Conservation (phyloP, 140 eudicot species). For the Cichorium intybus region DNA sequence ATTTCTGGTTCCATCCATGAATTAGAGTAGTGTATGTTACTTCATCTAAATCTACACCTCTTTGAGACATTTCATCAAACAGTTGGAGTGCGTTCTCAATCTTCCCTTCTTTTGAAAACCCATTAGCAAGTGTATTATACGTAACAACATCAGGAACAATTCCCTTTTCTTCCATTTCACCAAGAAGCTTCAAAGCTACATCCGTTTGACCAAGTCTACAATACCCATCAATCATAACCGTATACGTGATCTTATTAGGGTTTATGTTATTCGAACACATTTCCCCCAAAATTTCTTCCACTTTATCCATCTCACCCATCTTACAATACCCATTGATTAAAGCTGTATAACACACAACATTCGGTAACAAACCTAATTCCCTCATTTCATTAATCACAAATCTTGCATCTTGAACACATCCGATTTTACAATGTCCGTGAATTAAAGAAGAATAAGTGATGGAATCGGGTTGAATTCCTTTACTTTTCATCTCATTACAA, state of each 20-base stretch:
- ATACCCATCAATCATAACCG: slow-evolving; percentile 65
- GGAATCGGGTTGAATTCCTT: slow-evolving; percentile 43
- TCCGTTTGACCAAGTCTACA: slow-evolving; percentile 51
- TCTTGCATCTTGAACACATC: slow-evolving; percentile 53
- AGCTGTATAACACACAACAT: slow-evolving; percentile 76
- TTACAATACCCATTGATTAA: slow-evolving; percentile 71
- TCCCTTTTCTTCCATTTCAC: slow-evolving; percentile 67
- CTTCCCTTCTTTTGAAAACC: slow-evolving; percentile 60
- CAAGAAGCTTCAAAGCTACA: slow-evolving; percentile 51
- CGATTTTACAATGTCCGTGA: slow-evolving; percentile 49
- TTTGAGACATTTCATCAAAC: slow-evolving; percentile 47
- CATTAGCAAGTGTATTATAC: slow-evolving; percentile 53
- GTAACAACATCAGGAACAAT: slow-evolving; percentile 77
- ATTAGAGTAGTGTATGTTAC: slow-evolving; percentile 60
- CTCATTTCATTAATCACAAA: slow-evolving; percentile 50
- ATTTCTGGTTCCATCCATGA: slow-evolving; percentile 39
- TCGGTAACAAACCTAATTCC: slow-evolving; percentile 53
- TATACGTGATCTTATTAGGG: slow-evolving; percentile 76
- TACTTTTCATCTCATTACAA: slow-evolving; percentile 59
- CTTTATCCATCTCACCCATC: slow-evolving; percentile 74
- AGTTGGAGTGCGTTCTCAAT: slow-evolving; percentile 49
- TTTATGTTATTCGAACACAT: slow-evolving; percentile 45
- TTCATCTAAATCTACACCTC: slow-evolving; percentile 61
- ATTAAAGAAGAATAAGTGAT: slow-evolving; percentile 60
- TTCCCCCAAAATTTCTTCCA: slow-evolving; percentile 40